Evolutionary conservation across 2,329 filamentous ascomycete genomes (phyloP), one percentile per base, ranked within the genome.

Genomic region (Beauveria sp.): DNA sequence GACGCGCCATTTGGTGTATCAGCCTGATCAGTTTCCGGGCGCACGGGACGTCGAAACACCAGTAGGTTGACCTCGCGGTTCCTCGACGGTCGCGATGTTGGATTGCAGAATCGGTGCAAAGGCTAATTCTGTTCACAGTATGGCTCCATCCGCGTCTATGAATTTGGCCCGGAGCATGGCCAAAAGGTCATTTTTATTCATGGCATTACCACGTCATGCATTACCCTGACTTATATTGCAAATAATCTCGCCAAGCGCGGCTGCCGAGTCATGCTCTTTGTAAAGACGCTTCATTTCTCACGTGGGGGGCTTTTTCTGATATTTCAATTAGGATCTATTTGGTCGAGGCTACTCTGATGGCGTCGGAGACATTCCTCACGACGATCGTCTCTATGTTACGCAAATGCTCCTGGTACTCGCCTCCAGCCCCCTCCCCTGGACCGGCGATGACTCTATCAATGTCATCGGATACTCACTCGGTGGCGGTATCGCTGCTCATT

Each of bases 381-480:
- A 92, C 69, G 80, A 84, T n/a, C 80, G 84, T 16, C 83, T 96
- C 8, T 94, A 90, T 74, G 80, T 83, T 3, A 81, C 85, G 3
- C 89, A 93, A 72, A 86, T 91, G 60, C 79, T 91, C 46, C 80
- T 90, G 30, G 88, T 82, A 16, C 76, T 93, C 12, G 80, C 84
- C 28, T 91, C 89, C 1, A 92, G 89, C 2, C 79, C 84, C 0
- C 75, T 93, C 3, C 66, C 84, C 16, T 92, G 89, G 89, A 86
- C 84, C 0, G 82, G 84, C 48, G 64, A 70, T 16, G 68, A 71
- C 48, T 80, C 78, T 53, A 85, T 94, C 69, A 81, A 81, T 53
- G 73, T 96, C 22, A 75, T 92, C 14, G 91, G 91, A 12, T 96
- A 94, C 74, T 92, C 89, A 0, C 81, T 96, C 1, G 91, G 91